phyloP scores from a whole-genome alignment of 331 rosid genomes.

The Erythrophleum ivorense region DNA sequence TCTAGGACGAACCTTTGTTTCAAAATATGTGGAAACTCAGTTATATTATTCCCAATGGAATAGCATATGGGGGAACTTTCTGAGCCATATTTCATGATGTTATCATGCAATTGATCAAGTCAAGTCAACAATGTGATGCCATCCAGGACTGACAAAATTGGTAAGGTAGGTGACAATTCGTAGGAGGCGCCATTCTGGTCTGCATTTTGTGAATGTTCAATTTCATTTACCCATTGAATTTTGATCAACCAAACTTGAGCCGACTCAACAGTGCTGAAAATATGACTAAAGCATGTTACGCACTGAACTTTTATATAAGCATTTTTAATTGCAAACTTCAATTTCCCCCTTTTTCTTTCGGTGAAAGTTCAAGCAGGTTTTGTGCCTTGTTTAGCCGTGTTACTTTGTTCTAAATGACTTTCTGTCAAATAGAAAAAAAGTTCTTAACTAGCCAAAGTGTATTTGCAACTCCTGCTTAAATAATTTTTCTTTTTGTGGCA shows the following conservation, averaged over 20 bases:
- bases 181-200: neutral
- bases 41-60: neutral
- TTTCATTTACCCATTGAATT: neutral
- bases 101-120: neutral
- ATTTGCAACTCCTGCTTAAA: too few species aligned
- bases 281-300: neutral
- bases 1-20: neutral
- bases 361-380: too few species aligned
- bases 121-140: conserved; percentile 38
- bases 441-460: too few species aligned
- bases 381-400: too few species aligned
- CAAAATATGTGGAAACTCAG: neutral
- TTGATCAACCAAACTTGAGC: neutral
- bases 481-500: too few species aligned
- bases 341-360: too few species aligned
- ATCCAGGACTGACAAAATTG: neutral
- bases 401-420: too few species aligned
- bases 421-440: too few species aligned
- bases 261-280: conserved; percentile 25
- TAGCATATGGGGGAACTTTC: neutral
- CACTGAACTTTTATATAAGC: neutral
- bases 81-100: neutral
- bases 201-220: neutral
- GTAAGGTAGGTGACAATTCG: neutral
- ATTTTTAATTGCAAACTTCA: too few species aligned